Conservation (phyloP, 495 filamentous ascomycete genomes). For the Copromyces sp. region DNA sequence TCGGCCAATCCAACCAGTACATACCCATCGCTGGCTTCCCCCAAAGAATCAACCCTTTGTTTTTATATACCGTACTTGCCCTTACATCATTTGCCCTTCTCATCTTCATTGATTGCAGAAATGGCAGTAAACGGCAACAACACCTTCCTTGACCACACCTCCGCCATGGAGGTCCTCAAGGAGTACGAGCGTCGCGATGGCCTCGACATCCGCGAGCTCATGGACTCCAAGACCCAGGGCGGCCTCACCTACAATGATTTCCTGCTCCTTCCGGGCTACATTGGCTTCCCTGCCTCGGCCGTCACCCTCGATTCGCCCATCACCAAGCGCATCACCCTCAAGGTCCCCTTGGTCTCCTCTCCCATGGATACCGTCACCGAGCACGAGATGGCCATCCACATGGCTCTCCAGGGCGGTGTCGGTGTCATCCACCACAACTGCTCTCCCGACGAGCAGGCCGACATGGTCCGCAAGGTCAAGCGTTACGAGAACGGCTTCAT, state of each 20-base stretch:
- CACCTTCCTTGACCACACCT: conserved; percentile 40
- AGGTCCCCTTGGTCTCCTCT: conserved; percentile 89
- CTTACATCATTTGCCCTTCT: conserved; percentile 1
- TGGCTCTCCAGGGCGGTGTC: conserved; percentile 91
- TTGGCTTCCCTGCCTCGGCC: conserved; percentile 79
- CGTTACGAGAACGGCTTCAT: conserved; percentile 99
- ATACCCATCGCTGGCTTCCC: conserved; percentile 23
- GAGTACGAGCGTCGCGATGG: conserved; percentile 72
- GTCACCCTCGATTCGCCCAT: conserved; percentile 83
- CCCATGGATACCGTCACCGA: conserved; percentile 99
- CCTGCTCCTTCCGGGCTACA: conserved; percentile 48
- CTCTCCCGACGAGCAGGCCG: conserved; percentile 84
- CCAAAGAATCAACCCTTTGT: conserved; percentile 5
- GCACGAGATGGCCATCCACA: conserved; percentile 98
- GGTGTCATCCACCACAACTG: conserved; percentile 99
- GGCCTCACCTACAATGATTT: conserved; percentile 76
- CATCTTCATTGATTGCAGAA: conserved; percentile 12
- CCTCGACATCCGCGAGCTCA: conserved; percentile 66
- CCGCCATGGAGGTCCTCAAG: conserved; percentile 67
- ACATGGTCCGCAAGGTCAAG: conserved; percentile 99
- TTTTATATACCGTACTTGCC: conserved; percentile 1
- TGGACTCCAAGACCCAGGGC: conserved; percentile 79
- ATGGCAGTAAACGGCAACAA: conserved; percentile 59
- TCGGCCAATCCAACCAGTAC: conserved; percentile 14
- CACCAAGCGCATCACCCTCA: conserved; percentile 87